These are phyloP conservation scores for Hypoxylon subgilvum DNA, from an alignment of 495 filamentous ascomycete species.

Conservation along the genomic window DNA sequence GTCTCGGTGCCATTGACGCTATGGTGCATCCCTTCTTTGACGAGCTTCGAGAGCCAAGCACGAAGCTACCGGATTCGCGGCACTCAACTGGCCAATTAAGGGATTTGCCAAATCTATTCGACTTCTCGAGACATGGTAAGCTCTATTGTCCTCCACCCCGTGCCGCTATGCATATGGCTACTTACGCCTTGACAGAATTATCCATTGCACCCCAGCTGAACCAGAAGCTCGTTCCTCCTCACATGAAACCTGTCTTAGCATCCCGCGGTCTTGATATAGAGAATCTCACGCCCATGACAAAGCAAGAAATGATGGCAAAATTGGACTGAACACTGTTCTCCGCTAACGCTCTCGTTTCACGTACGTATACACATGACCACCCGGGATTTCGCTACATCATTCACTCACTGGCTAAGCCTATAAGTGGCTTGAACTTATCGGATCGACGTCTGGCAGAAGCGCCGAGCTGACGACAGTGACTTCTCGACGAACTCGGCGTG, in stretches of 20 bases:
- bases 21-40: slow-evolving; percentile 99
- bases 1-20: slow-evolving; percentile 89
- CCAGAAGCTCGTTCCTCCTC: slow-evolving; percentile 80
- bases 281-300: slow-evolving; percentile 86
- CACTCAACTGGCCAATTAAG: slow-evolving; percentile 75
- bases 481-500: slow-evolving; percentile 22
- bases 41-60: slow-evolving; percentile 86
- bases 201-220: slow-evolving; percentile 92
- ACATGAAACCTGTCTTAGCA: slow-evolving; percentile 75
- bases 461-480: slow-evolving; percentile 21
- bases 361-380: slow-evolving; percentile 35
- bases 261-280: slow-evolving; percentile 87
- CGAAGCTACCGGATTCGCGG: slow-evolving; percentile 89
- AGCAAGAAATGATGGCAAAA: slow-evolving; percentile 96
- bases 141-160: neutral
- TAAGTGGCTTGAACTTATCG: slow-evolving; percentile 37
- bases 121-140: slow-evolving; percentile 93
- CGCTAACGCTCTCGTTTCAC: slow-evolving; percentile 34
- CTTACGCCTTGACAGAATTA: slow-evolving; percentile 68
- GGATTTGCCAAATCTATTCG: slow-evolving; percentile 86
- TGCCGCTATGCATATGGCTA: slow-evolving; percentile 6
- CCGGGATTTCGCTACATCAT: slow-evolving; percentile 39
- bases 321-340: slow-evolving; percentile 73
- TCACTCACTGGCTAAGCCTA: slow-evolving; percentile 40
- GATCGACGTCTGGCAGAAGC: slow-evolving; percentile 15